These are phyloP conservation scores for Coemansia sp. DNA, from an alignment of 192 early-diverging fungal genomes.

Conservation along the genomic window DNA sequence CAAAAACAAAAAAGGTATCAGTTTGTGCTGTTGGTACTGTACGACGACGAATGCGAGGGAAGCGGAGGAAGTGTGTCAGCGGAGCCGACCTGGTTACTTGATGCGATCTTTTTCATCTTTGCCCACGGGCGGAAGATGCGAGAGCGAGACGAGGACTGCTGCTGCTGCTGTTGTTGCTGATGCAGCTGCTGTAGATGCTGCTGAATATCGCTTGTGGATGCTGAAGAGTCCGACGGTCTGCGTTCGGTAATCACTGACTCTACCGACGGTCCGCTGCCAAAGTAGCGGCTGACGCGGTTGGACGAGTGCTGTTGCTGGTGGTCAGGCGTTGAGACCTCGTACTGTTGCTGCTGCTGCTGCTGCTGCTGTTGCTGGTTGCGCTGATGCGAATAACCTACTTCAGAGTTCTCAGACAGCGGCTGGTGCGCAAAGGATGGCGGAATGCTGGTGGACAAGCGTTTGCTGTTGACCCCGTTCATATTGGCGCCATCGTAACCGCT, in stretches of 20 bases:
- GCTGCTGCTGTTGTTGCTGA: slow-evolving; percentile 20
- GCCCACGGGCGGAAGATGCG: slow-evolving; percentile 49
- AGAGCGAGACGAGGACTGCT: slow-evolving; percentile 30
- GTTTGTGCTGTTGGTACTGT: slow-evolving; percentile 25
- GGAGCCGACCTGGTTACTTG: slow-evolving; percentile 35
- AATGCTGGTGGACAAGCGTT: slow-evolving; percentile 29
- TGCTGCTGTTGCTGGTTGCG: too few relatives aligned
- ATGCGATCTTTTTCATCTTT: slow-evolving; percentile 53
- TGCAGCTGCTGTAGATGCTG: slow-evolving; percentile 22
- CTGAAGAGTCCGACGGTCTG: slow-evolving; percentile 36
- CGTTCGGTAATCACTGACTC: slow-evolving; percentile 26
- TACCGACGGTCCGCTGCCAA: slow-evolving; percentile 18
- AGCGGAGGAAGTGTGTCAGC: slow-evolving; percentile 34
- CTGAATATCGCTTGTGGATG: slow-evolving; percentile 7
- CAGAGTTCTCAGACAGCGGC: slow-evolving; percentile 30
- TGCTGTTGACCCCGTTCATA: slow-evolving; percentile 9
- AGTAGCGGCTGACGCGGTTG: slow-evolving; percentile 37
- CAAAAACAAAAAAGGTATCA: background rate
- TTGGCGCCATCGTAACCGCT: background rate
- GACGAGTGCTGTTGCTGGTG: slow-evolving; percentile 17
- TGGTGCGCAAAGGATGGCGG: slow-evolving; percentile 30
- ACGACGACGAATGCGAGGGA: slow-evolving; percentile 39
- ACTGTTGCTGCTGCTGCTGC: background rate
- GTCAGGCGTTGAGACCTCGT: slow-evolving; percentile 5
- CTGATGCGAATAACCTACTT: slow-evolving; percentile 1